Percentiles rank a stretch among this genome's conserved stretches.
Conservation (phyloP, 148 eudicot genomes). For the Chenopodium album region DNA sequence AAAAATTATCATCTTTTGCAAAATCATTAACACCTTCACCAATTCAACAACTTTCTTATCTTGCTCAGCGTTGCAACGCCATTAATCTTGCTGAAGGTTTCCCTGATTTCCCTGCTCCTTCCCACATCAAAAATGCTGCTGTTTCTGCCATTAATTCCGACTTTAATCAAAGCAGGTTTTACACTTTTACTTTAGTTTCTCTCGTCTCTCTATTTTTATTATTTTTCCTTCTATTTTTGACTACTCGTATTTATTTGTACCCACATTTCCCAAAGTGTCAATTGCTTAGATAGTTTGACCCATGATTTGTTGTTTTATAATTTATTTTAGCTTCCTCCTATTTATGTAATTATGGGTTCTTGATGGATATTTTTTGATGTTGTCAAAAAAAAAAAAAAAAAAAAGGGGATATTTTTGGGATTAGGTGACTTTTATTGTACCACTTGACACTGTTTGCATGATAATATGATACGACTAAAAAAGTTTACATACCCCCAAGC, state of each 20-base stretch:
- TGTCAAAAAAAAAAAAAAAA: no score
- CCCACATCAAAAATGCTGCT: conserved; percentile 70
- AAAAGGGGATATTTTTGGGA: no score
- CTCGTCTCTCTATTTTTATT: no score
- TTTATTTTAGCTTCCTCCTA: not conserved
- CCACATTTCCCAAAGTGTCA: not conserved
- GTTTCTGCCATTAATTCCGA: conserved; percentile 80
- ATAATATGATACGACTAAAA: no score
- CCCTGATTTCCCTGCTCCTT: conserved; percentile 90
- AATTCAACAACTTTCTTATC: conserved; percentile 70
- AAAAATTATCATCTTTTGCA: conserved; percentile 67
- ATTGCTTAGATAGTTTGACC: not conserved
- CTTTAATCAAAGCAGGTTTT: conserved; percentile 86
- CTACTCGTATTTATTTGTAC: not conserved
- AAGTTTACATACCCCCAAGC: no score
- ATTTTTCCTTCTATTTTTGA: no score
- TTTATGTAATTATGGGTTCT: not conserved
- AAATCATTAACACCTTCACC: conserved; percentile 65
- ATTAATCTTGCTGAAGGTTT: conserved; percentile 95
- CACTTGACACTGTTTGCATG: no score
- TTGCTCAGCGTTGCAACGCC: conserved; percentile 81
- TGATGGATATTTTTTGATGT: not conserved
- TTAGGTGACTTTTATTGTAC: no score
- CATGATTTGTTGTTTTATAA: not conserved
- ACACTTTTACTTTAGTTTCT: not conserved